Evolutionary conservation across 441 rosid species (phyloP).

Genomic region (Kokia cookei): DNA sequence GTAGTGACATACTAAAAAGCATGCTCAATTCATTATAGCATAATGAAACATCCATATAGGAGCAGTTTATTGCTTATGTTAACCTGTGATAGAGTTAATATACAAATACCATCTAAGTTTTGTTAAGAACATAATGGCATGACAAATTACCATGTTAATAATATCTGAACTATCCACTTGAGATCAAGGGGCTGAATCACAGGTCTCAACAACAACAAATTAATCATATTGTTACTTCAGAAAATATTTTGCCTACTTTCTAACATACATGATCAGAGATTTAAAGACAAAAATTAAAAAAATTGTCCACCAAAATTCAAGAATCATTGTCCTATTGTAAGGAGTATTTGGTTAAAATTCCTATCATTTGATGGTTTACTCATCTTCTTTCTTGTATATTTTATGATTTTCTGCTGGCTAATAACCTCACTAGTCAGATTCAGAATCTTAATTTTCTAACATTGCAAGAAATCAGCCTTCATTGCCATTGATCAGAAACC

Average conservation of each 20-base stretch:
- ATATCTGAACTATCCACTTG: not conserved
- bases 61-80: not conserved
- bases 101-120: not conserved
- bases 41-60: not conserved
- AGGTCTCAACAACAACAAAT: not conserved
- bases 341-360: not conserved
- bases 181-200: not conserved
- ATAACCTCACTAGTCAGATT: not conserved
- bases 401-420: constrained; percentile 3
- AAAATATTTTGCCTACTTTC: not conserved
- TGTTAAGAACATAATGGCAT: not conserved
- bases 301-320: not conserved
- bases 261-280: not conserved
- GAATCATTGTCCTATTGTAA: not conserved
- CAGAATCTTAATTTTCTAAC: not conserved
- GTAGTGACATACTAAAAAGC: not conserved
- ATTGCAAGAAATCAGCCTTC: not conserved
- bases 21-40: not conserved
- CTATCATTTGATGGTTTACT: not conserved
- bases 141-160: not conserved
- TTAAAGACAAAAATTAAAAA: no score
- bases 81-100: not conserved
- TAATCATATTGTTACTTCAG: not conserved
- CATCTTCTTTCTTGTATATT: not conserved
- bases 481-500: not conserved